A percentile compares a stretch with the other conserved stretches of the same genome.
These are phyloP conservation scores for Dendrostoma leiphaemia DNA, from an alignment of 2,329 filamentous ascomycete species.

Conservation along the genomic window DNA sequence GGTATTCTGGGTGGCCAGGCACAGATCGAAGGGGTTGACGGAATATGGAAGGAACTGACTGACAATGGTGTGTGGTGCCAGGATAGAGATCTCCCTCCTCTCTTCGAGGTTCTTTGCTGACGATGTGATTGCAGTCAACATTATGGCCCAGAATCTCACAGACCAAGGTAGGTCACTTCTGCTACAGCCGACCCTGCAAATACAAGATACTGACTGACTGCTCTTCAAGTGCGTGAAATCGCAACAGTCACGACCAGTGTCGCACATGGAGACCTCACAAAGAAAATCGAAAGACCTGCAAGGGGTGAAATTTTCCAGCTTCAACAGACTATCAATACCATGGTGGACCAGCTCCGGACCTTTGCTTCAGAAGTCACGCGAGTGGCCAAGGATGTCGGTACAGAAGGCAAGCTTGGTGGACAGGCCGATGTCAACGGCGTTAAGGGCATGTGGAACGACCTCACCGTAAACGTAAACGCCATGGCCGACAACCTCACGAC, in stretches of 20 bases:
- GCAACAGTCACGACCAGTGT: constrained; percentile 82
- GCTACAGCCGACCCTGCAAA: neutral
- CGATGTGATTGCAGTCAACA: constrained; percentile 58
- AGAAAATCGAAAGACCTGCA: constrained; percentile 80
- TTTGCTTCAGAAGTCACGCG: constrained; percentile 83
- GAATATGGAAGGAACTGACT: constrained; percentile 96
- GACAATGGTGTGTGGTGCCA: constrained; percentile 62
- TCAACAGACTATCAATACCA: constrained; percentile 85
- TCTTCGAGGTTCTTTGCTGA: constrained; percentile 18
- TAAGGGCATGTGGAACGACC: constrained; percentile 84
- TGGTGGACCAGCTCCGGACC: constrained; percentile 81
- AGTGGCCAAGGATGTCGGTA: constrained; percentile 80
- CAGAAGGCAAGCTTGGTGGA: constrained; percentile 77
- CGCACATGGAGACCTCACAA: constrained; percentile 77
- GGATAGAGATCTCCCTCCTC: neutral
- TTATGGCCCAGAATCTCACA: constrained; percentile 80
- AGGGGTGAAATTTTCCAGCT: constrained; percentile 80
- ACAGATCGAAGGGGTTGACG: constrained; percentile 88
- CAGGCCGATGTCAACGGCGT: constrained; percentile 82
- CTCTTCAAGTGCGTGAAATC: constrained; percentile 69
- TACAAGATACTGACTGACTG: neutral
- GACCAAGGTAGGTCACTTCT: constrained; percentile 59
- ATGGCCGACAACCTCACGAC: constrained; percentile 87
- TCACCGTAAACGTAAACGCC: constrained; percentile 82
- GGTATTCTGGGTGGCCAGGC: constrained; percentile 92